A percentile compares a stretch with the other conserved stretches of the same genome.
These are phyloP conservation scores for Takakia lepidozioides DNA, from an alignment of 225 moss, liverwort and hornwort species.

Conservation along the genomic window DNA sequence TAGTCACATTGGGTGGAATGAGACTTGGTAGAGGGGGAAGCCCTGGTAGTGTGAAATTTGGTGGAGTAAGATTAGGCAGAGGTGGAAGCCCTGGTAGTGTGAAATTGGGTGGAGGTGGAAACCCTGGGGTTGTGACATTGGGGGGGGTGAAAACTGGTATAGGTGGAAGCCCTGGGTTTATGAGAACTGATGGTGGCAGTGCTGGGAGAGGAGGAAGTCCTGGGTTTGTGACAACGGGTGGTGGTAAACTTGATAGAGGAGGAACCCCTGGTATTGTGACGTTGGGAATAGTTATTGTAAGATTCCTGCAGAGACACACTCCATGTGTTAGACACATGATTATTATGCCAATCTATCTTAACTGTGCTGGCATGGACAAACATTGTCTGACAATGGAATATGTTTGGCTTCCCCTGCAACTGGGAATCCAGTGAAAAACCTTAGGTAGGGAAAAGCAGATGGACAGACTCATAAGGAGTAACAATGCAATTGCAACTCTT, in stretches of 20 bases:
- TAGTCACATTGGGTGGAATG: neutral
- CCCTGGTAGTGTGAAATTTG: neutral
- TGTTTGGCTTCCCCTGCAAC: too few species aligned
- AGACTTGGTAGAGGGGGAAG: neutral
- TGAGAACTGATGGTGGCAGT: neutral
- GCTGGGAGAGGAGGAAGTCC: neutral
- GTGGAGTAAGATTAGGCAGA: neutral
- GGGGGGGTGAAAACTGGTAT: neutral
- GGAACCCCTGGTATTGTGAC: neutral
- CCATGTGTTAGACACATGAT: too few species aligned
- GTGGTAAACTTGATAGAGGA: neutral
- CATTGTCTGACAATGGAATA: too few species aligned
- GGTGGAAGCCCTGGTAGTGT: neutral
- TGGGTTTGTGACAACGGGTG: neutral
- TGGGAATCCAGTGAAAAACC: too few species aligned
- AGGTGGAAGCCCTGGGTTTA: neutral
- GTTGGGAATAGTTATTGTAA: constrained; percentile 2
- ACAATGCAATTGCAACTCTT: too few species aligned
- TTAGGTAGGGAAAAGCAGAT: too few species aligned
- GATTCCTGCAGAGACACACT: too few species aligned
- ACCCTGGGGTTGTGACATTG: neutral
- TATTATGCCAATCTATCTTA: too few species aligned
- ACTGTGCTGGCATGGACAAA: too few species aligned
- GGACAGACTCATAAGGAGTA: too few species aligned
- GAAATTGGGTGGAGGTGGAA: neutral